Evolutionary conservation across 805 yeast species (phyloP), one percentile per base, ranked within the genome.

Genomic region (Metschnikowia bowlesiae): DNA sequence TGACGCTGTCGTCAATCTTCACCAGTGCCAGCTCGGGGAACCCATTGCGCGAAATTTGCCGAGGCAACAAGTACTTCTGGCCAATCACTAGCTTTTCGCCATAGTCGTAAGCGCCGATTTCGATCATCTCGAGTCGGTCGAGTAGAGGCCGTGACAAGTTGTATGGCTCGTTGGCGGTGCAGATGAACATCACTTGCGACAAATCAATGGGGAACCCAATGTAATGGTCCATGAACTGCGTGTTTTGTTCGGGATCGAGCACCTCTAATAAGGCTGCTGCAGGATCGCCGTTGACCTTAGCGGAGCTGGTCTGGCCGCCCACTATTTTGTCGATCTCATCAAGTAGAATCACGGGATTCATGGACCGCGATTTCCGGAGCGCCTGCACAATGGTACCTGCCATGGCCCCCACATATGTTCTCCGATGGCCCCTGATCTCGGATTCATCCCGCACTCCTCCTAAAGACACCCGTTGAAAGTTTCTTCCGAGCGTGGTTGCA

Each of bases 391-490:
- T 71, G 42, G 86, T 71, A 8, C 97, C 97, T 0, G 96, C 96
- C 87, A 88, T 85, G 1, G 96, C 89, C 6, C 96, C 96, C 36
- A 89, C 91, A 64, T 89, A 89, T 0, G 96, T 89, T 61, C 96
- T 77, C 65, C 96, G 75, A 65, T 89, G 97, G 1, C 96, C 97
- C 54, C 96, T 77, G 49, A 89, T 84, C 58, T 89, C 96, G 3
- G 94, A 86, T 67, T 89, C 96, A 62, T 89, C 96, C 55, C 86
- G 83, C 40, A 89, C 80, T 37, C 97, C 97, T 29, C 96, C 97
- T 2, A 89, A 76, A 2, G 95, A 86, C 14, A 89, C 76, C 39
- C 96, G 74, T 63, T 88, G 92, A 64, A 88, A 85, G 52, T 82
- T 80, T 43, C 95, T 76, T 0, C 87, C 84, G 50, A 89, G 68